These are phyloP conservation scores for Hyphopichia wangnamkhiaoensis DNA, from an alignment of 1,139 yeast genomes.

Conservation along the genomic window DNA sequence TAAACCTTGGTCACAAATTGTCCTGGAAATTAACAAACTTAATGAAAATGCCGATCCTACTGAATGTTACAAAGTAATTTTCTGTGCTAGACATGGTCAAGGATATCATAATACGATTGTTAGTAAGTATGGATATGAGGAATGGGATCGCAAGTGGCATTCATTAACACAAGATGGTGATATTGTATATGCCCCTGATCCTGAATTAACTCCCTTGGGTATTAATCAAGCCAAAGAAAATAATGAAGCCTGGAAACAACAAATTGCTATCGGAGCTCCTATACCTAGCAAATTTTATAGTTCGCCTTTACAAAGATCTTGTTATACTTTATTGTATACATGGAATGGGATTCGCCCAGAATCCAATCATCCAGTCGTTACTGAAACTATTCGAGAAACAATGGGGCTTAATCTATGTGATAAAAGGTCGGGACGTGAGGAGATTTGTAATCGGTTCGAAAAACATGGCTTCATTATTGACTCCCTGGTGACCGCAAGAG, in stretches of 20 bases:
- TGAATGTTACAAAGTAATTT: slow-evolving; percentile 55
- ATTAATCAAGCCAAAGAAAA: slow-evolving; percentile 48
- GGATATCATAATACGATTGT: slow-evolving; percentile 71
- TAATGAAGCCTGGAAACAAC: slow-evolving; percentile 44
- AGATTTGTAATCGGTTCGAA: slow-evolving; percentile 36
- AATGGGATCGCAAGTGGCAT: slow-evolving; percentile 60
- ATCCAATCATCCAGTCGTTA: slow-evolving; percentile 34
- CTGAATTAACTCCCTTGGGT: slow-evolving; percentile 63
- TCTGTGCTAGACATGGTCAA: slow-evolving; percentile 77
- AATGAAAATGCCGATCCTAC: slow-evolving; percentile 36
- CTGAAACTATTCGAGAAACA: slow-evolving; percentile 68
- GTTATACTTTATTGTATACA: slow-evolving; percentile 57
- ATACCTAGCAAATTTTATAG: slow-evolving; percentile 57
- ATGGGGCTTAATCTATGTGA: slow-evolving; percentile 71
- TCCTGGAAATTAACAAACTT: slow-evolving; percentile 33
- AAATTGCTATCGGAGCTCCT: slow-evolving; percentile 51
- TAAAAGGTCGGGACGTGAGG: slow-evolving; percentile 50
- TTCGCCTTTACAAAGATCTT: slow-evolving; percentile 70
- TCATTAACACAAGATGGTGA: slow-evolving; percentile 54
- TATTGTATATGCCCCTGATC: slow-evolving; percentile 68
- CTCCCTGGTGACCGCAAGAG: slow-evolving; percentile 48
- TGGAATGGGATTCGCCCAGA: slow-evolving; percentile 43
- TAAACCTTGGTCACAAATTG: slow-evolving; percentile 48
- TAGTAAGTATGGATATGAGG: slow-evolving; percentile 55
- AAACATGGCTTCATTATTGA: slow-evolving; percentile 42